Evolutionary conservation across 2,329 filamentous ascomycete genomes (phyloP), one percentile per base, ranked within the genome.

Genomic region (Alternaria sp.): DNA sequence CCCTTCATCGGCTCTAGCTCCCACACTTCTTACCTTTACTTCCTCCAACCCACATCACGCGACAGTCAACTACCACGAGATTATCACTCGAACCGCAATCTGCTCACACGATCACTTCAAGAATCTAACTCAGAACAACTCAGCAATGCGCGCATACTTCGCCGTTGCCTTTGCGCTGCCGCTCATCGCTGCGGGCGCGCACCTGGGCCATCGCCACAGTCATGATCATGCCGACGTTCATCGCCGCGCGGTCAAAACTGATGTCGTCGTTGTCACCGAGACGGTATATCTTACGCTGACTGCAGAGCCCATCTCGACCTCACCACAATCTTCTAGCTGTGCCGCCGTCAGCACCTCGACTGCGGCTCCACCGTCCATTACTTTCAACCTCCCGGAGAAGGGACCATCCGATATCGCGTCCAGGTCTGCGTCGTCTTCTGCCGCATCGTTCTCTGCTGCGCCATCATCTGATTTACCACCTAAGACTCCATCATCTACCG

Each of bases 201-300:
- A 39, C 2, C 5, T 49, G 16, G 51, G 20, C 11, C 7, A 20
- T 9, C 52, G 20, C 1, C 51, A 62, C 20, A 7, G 20, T 26
- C 56, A 63, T 34, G 6, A 28, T 3, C 54, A 55, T 51, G 52
- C 38, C n/a, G 32, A 47, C 18, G 12, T 28, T 12, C n/a, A 59
- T 16, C 44, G 26, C 34, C 58, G 58, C 12, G 54, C 34, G 2
- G 26, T 65, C 12, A 38, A 43, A 16, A 55, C 58, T 1, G 18
- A 61, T 16, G 36, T 62, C 0, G 53, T 67, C 3, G 52, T 59
- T n/a, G 53, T 68, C 22, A 68, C 61, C 3, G 43, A 68, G 16
- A 66, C 59, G 0, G 34, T 64, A 3, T 43, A 51, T 22, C 39
- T 18, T 5, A 67, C 61, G 2, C 52, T 68, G 22, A 64, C 63